A percentile compares a stretch with the other conserved stretches of the same genome.
Evolutionary conservation across 768 basidiomycete genomes (phyloP).

Genomic region (Hemileccinum impolitum): DNA sequence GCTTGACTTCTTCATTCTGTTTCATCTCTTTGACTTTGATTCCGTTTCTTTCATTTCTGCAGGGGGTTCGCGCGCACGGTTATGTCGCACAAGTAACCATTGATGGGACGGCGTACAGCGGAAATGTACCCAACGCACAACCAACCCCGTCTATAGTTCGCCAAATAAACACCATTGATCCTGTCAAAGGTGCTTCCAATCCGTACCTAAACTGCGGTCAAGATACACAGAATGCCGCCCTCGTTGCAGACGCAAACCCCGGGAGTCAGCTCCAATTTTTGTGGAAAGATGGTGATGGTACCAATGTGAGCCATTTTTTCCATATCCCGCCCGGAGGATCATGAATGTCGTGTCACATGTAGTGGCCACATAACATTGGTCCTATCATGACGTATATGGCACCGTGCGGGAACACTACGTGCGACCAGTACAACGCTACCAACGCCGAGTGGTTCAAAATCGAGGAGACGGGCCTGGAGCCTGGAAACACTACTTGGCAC

Average conservation of each 20-base stretch:
- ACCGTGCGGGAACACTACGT: conserved; percentile 52
- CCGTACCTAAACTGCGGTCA: conserved; percentile 58
- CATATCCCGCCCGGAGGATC: neutral
- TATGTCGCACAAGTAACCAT: conserved; percentile 41
- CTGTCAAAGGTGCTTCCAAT: conserved; percentile 58
- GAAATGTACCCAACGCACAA: conserved; percentile 41
- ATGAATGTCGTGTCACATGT: neutral
- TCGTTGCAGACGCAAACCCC: conserved; percentile 55
- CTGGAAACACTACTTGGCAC: conserved; percentile 41
- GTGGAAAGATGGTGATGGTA: conserved; percentile 49
- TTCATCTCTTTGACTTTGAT: conserved; percentile 2
- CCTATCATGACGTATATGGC: conserved; percentile 77
- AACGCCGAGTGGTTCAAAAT: conserved; percentile 76
- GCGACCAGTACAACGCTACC: conserved; percentile 56
- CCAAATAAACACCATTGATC: conserved; percentile 39
- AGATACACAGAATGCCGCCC: conserved; percentile 45
- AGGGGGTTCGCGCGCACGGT: conserved; percentile 40
- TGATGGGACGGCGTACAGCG: conserved; percentile 42
- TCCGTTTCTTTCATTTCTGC: conserved; percentile 10
- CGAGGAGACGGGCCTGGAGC: conserved; percentile 45
- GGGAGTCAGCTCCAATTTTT: conserved; percentile 52
- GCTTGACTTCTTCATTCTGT: neutral
- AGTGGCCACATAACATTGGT: conserved; percentile 60
- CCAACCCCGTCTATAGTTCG: conserved; percentile 42
- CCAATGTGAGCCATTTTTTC: conserved; percentile 29